These are phyloP conservation scores for Caryocar brasiliense DNA, from an alignment of 441 rosid species.

Conservation along the genomic window DNA sequence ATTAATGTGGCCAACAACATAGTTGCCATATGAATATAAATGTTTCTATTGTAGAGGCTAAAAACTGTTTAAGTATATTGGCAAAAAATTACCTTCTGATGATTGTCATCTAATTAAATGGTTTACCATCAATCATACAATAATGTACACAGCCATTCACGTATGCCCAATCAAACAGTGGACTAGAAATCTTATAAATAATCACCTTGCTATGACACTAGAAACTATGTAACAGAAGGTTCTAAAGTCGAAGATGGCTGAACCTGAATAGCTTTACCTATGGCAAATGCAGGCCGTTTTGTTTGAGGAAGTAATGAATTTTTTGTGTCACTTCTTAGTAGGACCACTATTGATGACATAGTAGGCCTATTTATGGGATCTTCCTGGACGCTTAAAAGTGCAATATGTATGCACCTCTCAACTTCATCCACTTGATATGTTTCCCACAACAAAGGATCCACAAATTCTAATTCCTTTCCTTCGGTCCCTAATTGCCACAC, in stretches of 20 bases:
- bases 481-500: slow-evolving; percentile 43
- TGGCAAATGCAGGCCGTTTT: slow-evolving; percentile 22
- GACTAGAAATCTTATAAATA: too few species aligned
- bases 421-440: slow-evolving; percentile 16
- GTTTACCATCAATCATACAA: too few species aligned
- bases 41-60: too few species aligned
- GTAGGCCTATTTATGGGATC: slow-evolving; percentile 37
- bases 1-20: too few species aligned
- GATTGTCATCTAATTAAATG: too few species aligned
- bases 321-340: slow-evolving; percentile 23
- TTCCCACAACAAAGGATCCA: slow-evolving; percentile 21
- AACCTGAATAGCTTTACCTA: slow-evolving; percentile 1
- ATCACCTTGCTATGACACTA: slow-evolving; percentile 15
- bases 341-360: slow-evolving; percentile 28
- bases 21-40: too few species aligned
- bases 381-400: slow-evolving; percentile 47
- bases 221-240: slow-evolving; percentile 8
- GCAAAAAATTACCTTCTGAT: too few species aligned
- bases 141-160: too few species aligned
- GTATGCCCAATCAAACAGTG: too few species aligned
- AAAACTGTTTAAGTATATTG: too few species aligned
- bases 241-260: neutral
- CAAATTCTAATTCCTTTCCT: slow-evolving; percentile 19
- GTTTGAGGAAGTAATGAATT: slow-evolving; percentile 32
- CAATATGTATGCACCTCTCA: slow-evolving; percentile 34